phyloP scores from a whole-genome alignment of 148 eudicot genomes.

The Vaccinium myrtillus region DNA sequence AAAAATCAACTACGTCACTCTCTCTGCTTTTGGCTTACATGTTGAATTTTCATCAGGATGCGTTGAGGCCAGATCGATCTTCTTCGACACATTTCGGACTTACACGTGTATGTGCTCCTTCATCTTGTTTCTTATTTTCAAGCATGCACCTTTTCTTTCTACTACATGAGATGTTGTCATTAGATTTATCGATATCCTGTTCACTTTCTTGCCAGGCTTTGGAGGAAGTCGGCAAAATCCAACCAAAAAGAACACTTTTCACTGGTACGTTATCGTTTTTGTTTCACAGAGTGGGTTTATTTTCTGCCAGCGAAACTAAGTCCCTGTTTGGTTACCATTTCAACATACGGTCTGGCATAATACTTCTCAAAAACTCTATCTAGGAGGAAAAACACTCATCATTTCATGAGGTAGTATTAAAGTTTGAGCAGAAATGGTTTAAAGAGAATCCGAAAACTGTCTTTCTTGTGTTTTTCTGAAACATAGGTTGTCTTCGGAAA shows the following conservation, averaged over 20 bases:
- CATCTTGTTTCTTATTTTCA: background rate
- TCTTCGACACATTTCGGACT: constrained; percentile 99
- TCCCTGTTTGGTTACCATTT: background rate
- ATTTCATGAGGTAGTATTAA: background rate
- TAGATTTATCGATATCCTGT: background rate
- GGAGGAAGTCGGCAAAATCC: constrained; percentile 91
- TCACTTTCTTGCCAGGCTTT: constrained; percentile 55
- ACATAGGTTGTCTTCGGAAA: background rate
- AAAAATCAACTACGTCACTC: background rate
- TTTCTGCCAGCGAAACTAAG: background rate
- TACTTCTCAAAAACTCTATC: background rate
- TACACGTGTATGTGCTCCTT: constrained; percentile 61
- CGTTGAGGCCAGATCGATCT: constrained; percentile 87
- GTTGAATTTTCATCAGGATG: constrained; percentile 58
- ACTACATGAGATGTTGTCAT: background rate
- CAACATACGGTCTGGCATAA: background rate
- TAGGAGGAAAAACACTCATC: background rate
- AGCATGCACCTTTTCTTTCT: background rate
- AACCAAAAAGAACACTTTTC: constrained; percentile 85
- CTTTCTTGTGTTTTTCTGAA: background rate
- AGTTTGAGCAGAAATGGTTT: background rate
- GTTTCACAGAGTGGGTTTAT: background rate
- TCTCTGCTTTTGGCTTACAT: background rate
- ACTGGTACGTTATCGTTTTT: constrained; percentile 60
- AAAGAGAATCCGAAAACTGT: background rate